Base-by-base conservation (phyloP, 2,329 filamentous ascomycete species). In the Fusarium robinianum region DNA sequence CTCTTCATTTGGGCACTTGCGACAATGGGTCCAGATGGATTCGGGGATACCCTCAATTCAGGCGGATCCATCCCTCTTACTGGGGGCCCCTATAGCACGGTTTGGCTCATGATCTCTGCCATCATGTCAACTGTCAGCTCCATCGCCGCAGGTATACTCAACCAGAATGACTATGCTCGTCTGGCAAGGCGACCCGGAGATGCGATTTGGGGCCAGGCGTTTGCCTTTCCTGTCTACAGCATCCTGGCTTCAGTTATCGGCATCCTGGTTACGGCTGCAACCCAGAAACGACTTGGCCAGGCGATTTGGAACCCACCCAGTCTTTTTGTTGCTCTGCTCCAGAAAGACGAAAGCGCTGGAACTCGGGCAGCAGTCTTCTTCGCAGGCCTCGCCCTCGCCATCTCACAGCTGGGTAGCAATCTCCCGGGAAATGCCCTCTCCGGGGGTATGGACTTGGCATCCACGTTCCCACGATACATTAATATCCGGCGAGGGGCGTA, bases 1-100 rank as follows among this genome's bases (percentile, higher is more conserved):
- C 58, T 74, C 5, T 49, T 75, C 22, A 70, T 73, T 47, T 75
- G 72, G 72, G 67, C 72, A 1, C 57, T 72, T 8, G 64, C 69
- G 6, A 73, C 70, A 3, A 73, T 73, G 70, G 71, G 70, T 2
- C 32, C 61, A 0, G 57, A 51, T 3, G 71, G 72, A 5, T 73
- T 73, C 26, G 71, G 69, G 12, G 57, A 60, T 32, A 66, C 67
- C 1, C 43, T 70, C 10, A 60, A 49, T 19, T 57, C 58, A 0
- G 46, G 40, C 1, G 54, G 53, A 1, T 33, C 46, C 0, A 55
- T 65, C 2, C 59, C 64, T 0, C 37, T 42, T 5, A 63, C 65
- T 0, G 63, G 60, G 6, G 63, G 65, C 0, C 62, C 66, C 2
- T 31, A 52, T 3, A 68, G 66, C 16, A 53, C 63, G 8, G 63